Percentiles rank a stretch among this genome's conserved stretches.
phyloP scores from a whole-genome alignment of 2,329 filamentous ascomycete species.

The Erysiphe pulchra region DNA sequence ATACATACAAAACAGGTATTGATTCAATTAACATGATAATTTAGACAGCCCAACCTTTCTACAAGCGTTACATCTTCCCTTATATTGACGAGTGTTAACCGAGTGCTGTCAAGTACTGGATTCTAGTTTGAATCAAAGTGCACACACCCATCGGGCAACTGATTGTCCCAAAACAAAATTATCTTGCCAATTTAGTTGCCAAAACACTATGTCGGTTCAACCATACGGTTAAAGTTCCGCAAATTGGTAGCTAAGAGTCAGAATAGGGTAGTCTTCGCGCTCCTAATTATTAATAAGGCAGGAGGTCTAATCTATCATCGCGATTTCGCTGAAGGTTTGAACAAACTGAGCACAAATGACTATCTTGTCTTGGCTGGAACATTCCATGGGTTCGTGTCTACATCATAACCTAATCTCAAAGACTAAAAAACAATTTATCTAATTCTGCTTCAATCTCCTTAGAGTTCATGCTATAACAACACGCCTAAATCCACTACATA shows the following conservation, averaged over 20 bases:
- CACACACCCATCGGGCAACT: too few species aligned
- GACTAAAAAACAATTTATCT: too few species aligned
- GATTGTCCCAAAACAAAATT: too few species aligned
- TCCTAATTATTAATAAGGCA: conserved; percentile 97
- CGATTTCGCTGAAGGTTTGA: conserved; percentile 66
- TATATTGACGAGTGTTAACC: too few species aligned
- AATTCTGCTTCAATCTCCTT: background rate
- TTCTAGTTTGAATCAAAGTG: too few species aligned
- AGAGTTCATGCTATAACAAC: conserved; percentile 46
- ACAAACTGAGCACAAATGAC: conserved; percentile 82
- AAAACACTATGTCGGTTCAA: background rate
- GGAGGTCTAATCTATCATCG: conserved; percentile 91
- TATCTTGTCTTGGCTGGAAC: conserved; percentile 91
- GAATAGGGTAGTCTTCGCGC: conserved; percentile 68
- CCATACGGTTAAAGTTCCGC: background rate
- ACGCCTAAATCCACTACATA: conserved; percentile 34
- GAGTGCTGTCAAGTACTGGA: too few species aligned
- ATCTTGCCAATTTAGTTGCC: too few species aligned
- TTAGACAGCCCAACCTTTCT: too few species aligned
- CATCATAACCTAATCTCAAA: conserved; percentile 5
- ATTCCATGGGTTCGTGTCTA: conserved; percentile 54
- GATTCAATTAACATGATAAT: too few species aligned
- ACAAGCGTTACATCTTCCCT: too few species aligned
- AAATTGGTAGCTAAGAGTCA: background rate
- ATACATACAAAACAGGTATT: too few species aligned